phyloP scores from a whole-genome alignment of 2,329 filamentous ascomycete species.

The Biscogniauxia sp. region DNA sequence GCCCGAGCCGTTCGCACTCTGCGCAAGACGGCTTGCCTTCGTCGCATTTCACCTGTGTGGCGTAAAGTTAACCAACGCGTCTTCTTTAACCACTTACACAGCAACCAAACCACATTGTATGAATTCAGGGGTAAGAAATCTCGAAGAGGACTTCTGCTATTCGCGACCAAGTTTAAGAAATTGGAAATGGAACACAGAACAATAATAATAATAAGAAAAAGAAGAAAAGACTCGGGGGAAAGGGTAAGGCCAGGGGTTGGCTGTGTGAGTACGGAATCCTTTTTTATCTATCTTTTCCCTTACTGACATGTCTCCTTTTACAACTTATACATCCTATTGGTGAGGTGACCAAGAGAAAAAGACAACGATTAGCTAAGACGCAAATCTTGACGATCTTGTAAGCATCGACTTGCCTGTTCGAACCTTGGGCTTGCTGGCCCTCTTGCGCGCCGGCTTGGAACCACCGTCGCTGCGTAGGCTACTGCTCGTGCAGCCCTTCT shows the following conservation, averaged over 20 bases:
- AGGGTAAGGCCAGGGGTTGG: background rate
- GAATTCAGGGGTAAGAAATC: background rate
- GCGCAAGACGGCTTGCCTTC: slow-evolving; percentile 30
- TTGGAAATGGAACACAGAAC: background rate
- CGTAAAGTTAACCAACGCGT: background rate
- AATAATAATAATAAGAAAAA: background rate
- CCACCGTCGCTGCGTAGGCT: slow-evolving; percentile 10
- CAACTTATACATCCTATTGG: slow-evolving; percentile 23
- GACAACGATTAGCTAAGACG: slow-evolving; percentile 4
- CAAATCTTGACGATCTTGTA: slow-evolving; percentile 3
- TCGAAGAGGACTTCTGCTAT: background rate
- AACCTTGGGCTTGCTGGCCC: slow-evolving; percentile 28
- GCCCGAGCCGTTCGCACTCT: slow-evolving; percentile 30
- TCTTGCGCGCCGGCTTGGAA: slow-evolving; percentile 19
- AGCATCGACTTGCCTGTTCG: slow-evolving; percentile 21
- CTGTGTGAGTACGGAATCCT: background rate
- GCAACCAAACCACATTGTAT: background rate
- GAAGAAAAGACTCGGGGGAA: background rate
- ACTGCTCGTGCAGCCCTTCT: slow-evolving; percentile 12
- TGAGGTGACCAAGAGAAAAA: background rate
- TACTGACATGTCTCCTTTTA: slow-evolving; percentile 27
- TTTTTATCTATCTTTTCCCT: background rate
- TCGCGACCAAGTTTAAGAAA: background rate
- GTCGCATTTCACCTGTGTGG: slow-evolving; percentile 27
- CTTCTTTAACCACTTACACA: background rate